Conservation (phyloP, 345 rosid genomes). For the Brassica nigra region DNA sequence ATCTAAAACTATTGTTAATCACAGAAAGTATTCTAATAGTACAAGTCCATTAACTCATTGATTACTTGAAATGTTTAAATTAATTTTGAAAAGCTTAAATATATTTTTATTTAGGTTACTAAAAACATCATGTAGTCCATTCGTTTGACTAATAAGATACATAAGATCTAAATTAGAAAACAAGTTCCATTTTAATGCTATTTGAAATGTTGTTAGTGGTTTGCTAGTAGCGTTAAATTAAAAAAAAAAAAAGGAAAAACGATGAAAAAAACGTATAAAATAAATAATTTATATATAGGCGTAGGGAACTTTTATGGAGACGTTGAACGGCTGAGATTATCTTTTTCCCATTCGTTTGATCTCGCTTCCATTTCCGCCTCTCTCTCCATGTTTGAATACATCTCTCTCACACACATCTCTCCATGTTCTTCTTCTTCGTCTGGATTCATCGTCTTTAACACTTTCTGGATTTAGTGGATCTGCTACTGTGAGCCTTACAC, state of each 20-base stretch:
- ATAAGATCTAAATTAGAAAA: not conserved
- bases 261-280: not conserved
- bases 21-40: not conserved
- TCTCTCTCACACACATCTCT: not conserved
- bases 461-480: not conserved
- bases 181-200: not conserved
- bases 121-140: conserved; percentile 16
- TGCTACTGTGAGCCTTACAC: not conserved
- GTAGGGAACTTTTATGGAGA: not conserved
- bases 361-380: not conserved
- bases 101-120: not conserved
- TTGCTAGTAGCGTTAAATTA: not conserved
- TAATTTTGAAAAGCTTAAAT: not conserved
- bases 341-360: not conserved
- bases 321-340: not conserved
- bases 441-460: not conserved
- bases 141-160: conserved; percentile 16
- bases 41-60: not conserved
- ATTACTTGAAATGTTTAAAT: not conserved
- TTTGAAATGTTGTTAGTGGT: not conserved
- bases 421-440: not conserved
- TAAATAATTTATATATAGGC: not conserved
- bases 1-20: not conserved
- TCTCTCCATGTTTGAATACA: not conserved
- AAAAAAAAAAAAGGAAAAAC: not conserved